Evolutionary conservation across 345 rosid genomes (phyloP).

Genomic region (Erucastrum elatum): DNA sequence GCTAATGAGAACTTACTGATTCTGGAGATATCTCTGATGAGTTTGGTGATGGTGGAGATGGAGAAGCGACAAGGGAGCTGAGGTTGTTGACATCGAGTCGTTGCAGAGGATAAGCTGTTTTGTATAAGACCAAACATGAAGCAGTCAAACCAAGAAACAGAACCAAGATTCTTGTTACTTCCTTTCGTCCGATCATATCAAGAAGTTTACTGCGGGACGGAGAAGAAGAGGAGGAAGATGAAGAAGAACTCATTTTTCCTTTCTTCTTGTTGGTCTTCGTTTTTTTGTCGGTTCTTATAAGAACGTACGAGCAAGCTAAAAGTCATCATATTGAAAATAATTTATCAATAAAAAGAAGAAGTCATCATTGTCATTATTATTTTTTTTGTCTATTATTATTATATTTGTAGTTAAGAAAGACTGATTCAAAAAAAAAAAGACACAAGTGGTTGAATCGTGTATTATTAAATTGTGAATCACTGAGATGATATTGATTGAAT

Average conservation of each 20-base stretch:
- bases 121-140: slow-evolving; percentile 38
- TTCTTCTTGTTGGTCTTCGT: slow-evolving; percentile 8
- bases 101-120: slow-evolving; percentile 37
- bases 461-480: slow-evolving; percentile 10
- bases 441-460: slow-evolving; percentile 32
- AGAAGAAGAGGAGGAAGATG: slow-evolving; percentile 28
- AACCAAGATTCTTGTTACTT: slow-evolving; percentile 36
- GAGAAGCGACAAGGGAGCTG: slow-evolving; percentile 15
- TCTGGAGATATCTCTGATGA: slow-evolving; percentile 16
- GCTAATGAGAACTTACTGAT: slow-evolving; percentile 21
- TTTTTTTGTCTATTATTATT: neutral
- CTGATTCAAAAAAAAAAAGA: neutral
- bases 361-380: neutral
- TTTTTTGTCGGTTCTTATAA: slow-evolving; percentile 35
- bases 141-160: slow-evolving; percentile 38
- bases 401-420: neutral
- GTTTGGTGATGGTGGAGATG: slow-evolving; percentile 20
- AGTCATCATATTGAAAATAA: neutral
- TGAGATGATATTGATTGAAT: neutral
- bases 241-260: slow-evolving; percentile 29
- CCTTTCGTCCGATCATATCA: slow-evolving; percentile 25
- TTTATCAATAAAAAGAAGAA: no score
- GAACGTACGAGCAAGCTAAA: slow-evolving; percentile 24
- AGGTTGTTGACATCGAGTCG: slow-evolving; percentile 19
- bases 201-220: slow-evolving; percentile 21